phyloP scores from a whole-genome alignment of 345 rosid genomes.

The Jatropha curcas region DNA sequence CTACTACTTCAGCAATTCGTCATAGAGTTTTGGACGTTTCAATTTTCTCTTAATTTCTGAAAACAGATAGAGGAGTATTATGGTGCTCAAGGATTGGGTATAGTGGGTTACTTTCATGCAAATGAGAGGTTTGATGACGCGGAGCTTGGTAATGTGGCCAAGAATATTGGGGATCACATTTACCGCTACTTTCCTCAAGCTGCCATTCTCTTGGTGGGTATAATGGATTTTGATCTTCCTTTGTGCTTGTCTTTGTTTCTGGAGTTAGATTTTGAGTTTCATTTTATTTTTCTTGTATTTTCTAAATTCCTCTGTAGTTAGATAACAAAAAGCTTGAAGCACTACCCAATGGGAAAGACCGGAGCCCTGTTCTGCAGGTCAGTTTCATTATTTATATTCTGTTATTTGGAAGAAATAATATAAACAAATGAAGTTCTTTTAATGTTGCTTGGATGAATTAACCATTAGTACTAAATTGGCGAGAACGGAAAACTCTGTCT shows the following conservation, averaged over 20 bases:
- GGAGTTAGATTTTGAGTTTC: conserved; percentile 3
- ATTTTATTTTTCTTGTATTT: background rate
- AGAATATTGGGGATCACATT: conserved; percentile 91
- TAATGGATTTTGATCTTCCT: background rate
- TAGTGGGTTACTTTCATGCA: conserved; percentile 92
- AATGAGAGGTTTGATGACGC: conserved; percentile 84
- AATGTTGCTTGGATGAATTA: too few species aligned
- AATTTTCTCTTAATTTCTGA: background rate
- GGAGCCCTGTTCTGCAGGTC: conserved; percentile 83
- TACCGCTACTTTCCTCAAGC: conserved; percentile 79
- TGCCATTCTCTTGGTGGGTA: conserved; percentile 69
- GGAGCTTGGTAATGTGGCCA: conserved; percentile 70
- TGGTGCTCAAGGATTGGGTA: conserved; percentile 62
- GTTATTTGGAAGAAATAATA: background rate
- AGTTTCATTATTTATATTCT: conserved; percentile 17
- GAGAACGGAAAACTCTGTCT: background rate
- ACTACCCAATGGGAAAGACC: conserved; percentile 60
- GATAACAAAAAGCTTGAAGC: conserved; percentile 83
- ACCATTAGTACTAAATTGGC: background rate
- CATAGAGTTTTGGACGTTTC: background rate
- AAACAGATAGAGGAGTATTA: conserved; percentile 79
- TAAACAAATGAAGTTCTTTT: background rate
- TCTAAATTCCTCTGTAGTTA: conserved; percentile 46
- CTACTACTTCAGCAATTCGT: too few species aligned
- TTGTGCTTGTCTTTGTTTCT: background rate